Evolutionary conservation across 805 yeast species (phyloP).

Genomic region (Cyberlindnera veronae): DNA sequence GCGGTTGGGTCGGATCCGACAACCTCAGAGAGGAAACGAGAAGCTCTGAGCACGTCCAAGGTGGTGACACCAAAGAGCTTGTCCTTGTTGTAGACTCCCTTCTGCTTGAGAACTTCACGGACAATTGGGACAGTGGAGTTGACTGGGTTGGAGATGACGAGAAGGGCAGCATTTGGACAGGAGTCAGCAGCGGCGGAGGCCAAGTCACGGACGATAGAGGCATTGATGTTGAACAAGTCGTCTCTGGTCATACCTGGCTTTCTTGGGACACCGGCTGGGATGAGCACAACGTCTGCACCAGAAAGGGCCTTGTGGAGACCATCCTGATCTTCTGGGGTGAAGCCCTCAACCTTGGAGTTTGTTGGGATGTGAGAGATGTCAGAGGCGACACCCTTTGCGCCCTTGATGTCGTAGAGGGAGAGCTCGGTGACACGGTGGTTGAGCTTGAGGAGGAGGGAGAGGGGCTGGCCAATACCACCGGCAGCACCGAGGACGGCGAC

Average conservation of each 20-base stretch:
- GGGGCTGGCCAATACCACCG: slow-evolving; percentile 95
- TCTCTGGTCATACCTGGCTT: slow-evolving; percentile 99
- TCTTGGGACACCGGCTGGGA: slow-evolving; percentile 98
- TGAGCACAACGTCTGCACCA: slow-evolving; percentile 71
- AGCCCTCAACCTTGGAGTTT: slow-evolving; percentile 84
- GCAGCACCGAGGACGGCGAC: slow-evolving; percentile 81
- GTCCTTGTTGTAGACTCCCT: slow-evolving; percentile 88
- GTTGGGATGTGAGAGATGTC: slow-evolving; percentile 94
- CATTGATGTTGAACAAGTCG: slow-evolving; percentile 93
- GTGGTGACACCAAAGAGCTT: slow-evolving; percentile 96
- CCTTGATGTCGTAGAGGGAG: slow-evolving; percentile 82
- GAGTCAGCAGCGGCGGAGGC: slow-evolving; percentile 80
- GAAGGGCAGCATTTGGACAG: slow-evolving; percentile 80
- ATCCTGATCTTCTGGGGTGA: slow-evolving; percentile 74
- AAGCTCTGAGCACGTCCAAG: slow-evolving; percentile 85
- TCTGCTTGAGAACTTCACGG: slow-evolving; percentile 82
- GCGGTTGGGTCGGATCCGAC: slow-evolving; percentile 70
- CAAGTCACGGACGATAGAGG: slow-evolving; percentile 89
- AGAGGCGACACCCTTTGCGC: slow-evolving; percentile 97
- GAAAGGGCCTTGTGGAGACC: slow-evolving; percentile 72
- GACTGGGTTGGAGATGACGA: slow-evolving; percentile 90
- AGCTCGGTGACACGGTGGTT: slow-evolving; percentile 85
- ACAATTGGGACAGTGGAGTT: slow-evolving; percentile 97
- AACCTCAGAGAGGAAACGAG: slow-evolving; percentile 72
- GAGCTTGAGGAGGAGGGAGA: slow-evolving; percentile 77